phyloP scores from a whole-genome alignment of 371 early-diverging fungal species.

The Rhizopus sp. region DNA sequence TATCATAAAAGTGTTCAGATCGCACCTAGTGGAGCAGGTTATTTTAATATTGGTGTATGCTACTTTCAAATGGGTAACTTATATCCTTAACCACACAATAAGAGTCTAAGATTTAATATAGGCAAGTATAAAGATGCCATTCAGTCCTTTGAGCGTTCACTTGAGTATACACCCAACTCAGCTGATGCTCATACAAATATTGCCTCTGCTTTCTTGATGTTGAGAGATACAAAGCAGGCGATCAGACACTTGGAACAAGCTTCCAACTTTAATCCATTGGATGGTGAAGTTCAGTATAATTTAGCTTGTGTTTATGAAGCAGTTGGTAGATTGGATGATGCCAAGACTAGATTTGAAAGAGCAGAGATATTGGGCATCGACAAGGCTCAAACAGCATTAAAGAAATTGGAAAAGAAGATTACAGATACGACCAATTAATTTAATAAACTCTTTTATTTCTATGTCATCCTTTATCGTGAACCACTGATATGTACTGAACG shows the following conservation, averaged over 20 bases:
- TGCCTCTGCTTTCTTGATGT: conserved; percentile 74
- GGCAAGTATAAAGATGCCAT: conserved; percentile 64
- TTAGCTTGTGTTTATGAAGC: conserved; percentile 78
- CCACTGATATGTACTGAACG: conserved; percentile 38
- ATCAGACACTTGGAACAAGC: conserved; percentile 72
- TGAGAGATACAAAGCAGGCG: conserved; percentile 63
- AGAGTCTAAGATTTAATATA: conserved; percentile 3
- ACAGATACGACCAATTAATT: neutral
- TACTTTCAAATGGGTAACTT: conserved; percentile 67
- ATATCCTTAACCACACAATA: neutral
- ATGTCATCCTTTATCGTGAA: conserved; percentile 13
- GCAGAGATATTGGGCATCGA: conserved; percentile 66
- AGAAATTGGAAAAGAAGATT: conserved; percentile 37
- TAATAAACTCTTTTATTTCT: neutral
- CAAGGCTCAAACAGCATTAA: conserved; percentile 49
- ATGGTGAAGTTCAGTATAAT: conserved; percentile 79
- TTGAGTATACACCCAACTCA: conserved; percentile 65
- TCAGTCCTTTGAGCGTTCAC: conserved; percentile 66
- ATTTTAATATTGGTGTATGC: conserved; percentile 82
- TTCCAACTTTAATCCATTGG: conserved; percentile 67
- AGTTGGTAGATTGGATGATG: conserved; percentile 64
- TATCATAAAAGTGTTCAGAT: conserved; percentile 49
- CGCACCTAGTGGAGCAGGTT: conserved; percentile 58
- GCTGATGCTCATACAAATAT: conserved; percentile 86
- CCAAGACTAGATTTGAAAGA: conserved; percentile 67